A percentile compares a stretch with the other conserved stretches of the same genome.
phyloP scores from a whole-genome alignment of 495 filamentous ascomycete genomes.

The Tuber brumale region DNA sequence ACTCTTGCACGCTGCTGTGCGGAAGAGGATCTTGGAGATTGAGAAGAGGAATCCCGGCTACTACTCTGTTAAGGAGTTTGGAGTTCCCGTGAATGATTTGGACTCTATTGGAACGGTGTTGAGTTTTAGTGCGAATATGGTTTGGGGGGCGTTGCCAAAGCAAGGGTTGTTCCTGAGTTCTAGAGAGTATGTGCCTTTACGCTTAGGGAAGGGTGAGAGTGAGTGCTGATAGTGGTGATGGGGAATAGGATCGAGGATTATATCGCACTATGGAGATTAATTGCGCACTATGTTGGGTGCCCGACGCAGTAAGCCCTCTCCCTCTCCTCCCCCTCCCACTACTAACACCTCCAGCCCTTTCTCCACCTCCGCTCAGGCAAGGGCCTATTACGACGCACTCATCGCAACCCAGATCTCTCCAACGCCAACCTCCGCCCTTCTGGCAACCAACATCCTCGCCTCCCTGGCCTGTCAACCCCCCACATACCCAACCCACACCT shows the following conservation, averaged over 20 bases:
- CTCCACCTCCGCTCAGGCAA: conserved; percentile 50
- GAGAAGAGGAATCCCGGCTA: conserved; percentile 53
- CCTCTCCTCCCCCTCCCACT: neutral
- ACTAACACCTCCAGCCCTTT: conserved; percentile 43
- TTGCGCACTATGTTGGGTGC: conserved; percentile 64
- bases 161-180: conserved; percentile 61
- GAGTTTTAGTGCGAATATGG: conserved; percentile 59
- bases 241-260: conserved; percentile 52
- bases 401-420: conserved; percentile 59
- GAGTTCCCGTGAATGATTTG: conserved; percentile 67
- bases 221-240: conserved; percentile 1
- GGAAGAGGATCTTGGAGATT: conserved; percentile 58
- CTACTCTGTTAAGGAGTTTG: conserved; percentile 55
- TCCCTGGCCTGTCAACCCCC: conserved; percentile 59
- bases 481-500: conserved; percentile 54
- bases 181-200: conserved; percentile 47
- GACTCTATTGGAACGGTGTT: conserved; percentile 65
- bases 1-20: conserved; percentile 65
- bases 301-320: conserved; percentile 48
- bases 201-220: neutral
- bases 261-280: conserved; percentile 67
- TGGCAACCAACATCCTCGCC: conserved; percentile 70
- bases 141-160: conserved; percentile 63
- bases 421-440: conserved; percentile 52
- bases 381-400: conserved; percentile 59